phyloP scores from a whole-genome alignment of 169 alveolate species.

The Plasmodium sp. region DNA sequence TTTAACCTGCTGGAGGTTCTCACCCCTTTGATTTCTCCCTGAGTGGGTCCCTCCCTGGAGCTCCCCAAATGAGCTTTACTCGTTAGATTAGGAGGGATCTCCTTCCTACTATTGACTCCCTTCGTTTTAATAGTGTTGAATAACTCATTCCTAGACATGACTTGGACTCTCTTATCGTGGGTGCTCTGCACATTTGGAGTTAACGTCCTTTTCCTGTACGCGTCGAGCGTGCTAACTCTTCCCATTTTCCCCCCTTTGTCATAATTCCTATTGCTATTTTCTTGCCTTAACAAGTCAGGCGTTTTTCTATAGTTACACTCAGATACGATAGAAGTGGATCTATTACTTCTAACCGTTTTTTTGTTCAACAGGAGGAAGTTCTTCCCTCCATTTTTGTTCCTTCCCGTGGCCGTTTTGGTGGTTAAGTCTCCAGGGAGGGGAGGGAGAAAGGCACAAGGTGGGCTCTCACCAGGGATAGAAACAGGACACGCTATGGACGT shows the following conservation, averaged over 20 bases:
- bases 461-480: background rate
- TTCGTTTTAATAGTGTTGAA: constrained; percentile 9
- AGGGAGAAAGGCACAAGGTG: background rate
- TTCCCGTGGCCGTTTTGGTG: background rate
- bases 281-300: background rate
- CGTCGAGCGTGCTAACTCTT: background rate
- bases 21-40: background rate
- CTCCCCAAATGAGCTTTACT: background rate
- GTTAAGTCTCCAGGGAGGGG: background rate
- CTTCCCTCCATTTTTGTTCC: constrained; percentile 1
- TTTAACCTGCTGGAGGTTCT: background rate
- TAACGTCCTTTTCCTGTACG: constrained; percentile 23
- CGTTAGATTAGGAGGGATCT: background rate
- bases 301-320: background rate
- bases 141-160: constrained; percentile 32
- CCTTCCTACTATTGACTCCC: background rate
- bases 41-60: background rate
- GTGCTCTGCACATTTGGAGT: constrained; percentile 12
- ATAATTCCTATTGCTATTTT: constrained; percentile 11
- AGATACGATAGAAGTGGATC: constrained; percentile 26
- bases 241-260: background rate
- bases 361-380: constrained; percentile 16
- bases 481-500: background rate
- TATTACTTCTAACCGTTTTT: background rate
- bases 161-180: constrained; percentile 13